A percentile compares a stretch with the other conserved stretches of the same genome.
phyloP scores from a whole-genome alignment of 78 protist species.

The Guillardia theta region DNA sequence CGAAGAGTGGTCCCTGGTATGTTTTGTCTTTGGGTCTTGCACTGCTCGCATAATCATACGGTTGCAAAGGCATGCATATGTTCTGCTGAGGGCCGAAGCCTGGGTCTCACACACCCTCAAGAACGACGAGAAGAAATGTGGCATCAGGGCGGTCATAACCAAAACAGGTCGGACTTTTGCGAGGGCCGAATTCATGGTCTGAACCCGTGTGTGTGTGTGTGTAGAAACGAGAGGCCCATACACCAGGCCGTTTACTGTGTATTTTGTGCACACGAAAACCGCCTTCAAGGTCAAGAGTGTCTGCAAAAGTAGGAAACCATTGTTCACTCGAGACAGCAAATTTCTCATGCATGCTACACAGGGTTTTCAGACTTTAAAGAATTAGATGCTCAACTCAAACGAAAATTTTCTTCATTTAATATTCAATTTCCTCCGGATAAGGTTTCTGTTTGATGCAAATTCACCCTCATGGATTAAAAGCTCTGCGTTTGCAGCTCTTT shows the following conservation, averaged over 20 bases:
- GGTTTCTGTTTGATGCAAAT: no score
- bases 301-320: neutral
- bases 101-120: slow-evolving; percentile 8
- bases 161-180: no score
- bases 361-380: slow-evolving; percentile 8
- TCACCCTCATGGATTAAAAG: no score
- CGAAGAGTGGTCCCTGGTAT: neutral
- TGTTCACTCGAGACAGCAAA: neutral
- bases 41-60: neutral
- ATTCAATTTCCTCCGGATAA: neutral
- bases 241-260: slow-evolving; percentile 28
- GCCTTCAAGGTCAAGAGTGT: slow-evolving; percentile 24
- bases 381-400: no score
- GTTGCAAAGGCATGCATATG: neutral
- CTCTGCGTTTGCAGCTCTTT: no score
- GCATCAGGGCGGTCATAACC: slow-evolving; percentile 20
- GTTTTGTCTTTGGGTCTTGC: neutral
- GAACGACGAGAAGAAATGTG: neutral
- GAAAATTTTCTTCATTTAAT: no score
- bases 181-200: no score
- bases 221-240: slow-evolving; percentile 26
- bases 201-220: no score
- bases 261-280: slow-evolving; percentile 6
- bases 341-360: neutral
- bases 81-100: slow-evolving; percentile 12